Evolutionary conservation across 129 eudicot genomes (phyloP).

Genomic region (Pseudognaphalium luteoalbum): DNA sequence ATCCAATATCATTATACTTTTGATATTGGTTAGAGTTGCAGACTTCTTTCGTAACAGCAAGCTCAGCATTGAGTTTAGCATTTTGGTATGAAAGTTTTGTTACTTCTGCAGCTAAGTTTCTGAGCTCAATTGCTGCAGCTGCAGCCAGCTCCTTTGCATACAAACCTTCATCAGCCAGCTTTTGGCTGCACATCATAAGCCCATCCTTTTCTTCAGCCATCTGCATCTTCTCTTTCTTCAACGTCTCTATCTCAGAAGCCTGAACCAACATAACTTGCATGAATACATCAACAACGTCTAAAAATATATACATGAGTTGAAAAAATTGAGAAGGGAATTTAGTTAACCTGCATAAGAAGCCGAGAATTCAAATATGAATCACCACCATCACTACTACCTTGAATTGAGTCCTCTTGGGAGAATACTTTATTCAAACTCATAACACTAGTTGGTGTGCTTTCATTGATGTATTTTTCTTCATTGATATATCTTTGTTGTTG

Average conservation of each 20-base stretch:
- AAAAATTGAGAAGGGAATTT: conserved; percentile 3
- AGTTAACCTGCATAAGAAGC: conserved; percentile 63
- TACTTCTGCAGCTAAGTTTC: conserved; percentile 84
- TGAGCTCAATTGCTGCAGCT: conserved; percentile 95
- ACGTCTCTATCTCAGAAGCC: conserved; percentile 74
- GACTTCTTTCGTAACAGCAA: conserved; percentile 45
- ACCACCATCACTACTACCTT: conserved; percentile 41
- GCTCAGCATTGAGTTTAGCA: conserved; percentile 64
- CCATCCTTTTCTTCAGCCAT: conserved; percentile 71
- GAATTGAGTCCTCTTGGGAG: conserved; percentile 50
- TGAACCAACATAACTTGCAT: conserved; percentile 21
- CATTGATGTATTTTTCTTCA: conserved; percentile 50
- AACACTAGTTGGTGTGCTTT: conserved; percentile 75
- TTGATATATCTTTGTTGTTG: conserved; percentile 23
- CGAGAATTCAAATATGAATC: conserved; percentile 51
- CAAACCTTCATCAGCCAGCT: conserved; percentile 79
- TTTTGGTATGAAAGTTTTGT: conserved; percentile 78
- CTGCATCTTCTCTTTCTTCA: conserved; percentile 70
- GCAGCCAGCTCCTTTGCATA: conserved; percentile 91
- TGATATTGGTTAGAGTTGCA: conserved; percentile 35
- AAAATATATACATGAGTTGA: background rate
- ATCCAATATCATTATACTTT: conserved; percentile 24
- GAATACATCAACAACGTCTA: background rate
- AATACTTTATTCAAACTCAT: conserved; percentile 67
- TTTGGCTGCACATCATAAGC: conserved; percentile 70